A percentile compares a stretch with the other conserved stretches of the same genome.
Evolutionary conservation across 2,329 filamentous ascomycete species (phyloP).

Genomic region (Fusarium duplospermum): DNA sequence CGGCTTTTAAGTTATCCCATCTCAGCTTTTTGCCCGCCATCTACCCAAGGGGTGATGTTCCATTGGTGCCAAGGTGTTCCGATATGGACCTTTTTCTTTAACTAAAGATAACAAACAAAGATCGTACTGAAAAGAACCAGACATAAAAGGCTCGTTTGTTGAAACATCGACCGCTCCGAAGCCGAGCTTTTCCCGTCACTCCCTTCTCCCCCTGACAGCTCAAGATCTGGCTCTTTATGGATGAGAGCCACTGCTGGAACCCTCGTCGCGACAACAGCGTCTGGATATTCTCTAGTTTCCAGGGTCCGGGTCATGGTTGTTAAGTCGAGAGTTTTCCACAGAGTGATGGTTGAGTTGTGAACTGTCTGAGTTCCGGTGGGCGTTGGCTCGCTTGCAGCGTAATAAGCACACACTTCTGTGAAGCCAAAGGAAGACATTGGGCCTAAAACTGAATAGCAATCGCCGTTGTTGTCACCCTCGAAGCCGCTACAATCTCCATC

Average conservation of each 20-base stretch:
- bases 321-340: neutral
- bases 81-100: neutral
- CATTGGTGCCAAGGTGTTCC: too few relatives aligned
- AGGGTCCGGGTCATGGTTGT: neutral
- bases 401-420: neutral
- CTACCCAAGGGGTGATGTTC: too few relatives aligned
- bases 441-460: constrained; percentile 29
- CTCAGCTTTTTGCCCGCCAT: too few relatives aligned
- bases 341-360: neutral
- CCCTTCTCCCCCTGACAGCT: neutral
- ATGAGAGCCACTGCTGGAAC: constrained; percentile 16
- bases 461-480: constrained; percentile 8
- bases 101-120: neutral
- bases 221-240: constrained; percentile 4
- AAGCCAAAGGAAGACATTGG: constrained; percentile 1
- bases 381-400: neutral
- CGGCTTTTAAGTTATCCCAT: neutral
- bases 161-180: neutral
- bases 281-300: neutral
- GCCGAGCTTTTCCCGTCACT: neutral
- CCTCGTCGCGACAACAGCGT: neutral
- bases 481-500: constrained; percentile 15
- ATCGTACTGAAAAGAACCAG: neutral
- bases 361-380: neutral
- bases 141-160: neutral